A percentile compares a stretch with the other conserved stretches of the same genome.
Conservation (phyloP, 2,329 filamentous ascomycete genomes). For the Cercospora janseana region DNA sequence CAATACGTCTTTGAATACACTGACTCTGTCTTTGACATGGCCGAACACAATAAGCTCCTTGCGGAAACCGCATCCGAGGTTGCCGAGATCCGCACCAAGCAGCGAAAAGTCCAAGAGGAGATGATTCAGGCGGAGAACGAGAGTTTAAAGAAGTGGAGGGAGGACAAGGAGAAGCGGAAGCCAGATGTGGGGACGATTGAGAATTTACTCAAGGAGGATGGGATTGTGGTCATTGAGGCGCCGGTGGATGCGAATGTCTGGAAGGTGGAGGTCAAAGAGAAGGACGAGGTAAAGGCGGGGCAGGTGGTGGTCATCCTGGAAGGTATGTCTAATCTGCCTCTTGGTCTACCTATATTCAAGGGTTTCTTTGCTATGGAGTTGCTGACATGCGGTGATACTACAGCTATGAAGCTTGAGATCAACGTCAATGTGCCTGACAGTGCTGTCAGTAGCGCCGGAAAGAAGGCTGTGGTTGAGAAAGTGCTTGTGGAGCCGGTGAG, state of each 20-base stretch:
- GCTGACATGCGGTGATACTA: not conserved
- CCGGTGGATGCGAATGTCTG: slow-evolving; percentile 47
- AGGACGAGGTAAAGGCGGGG: slow-evolving; percentile 37
- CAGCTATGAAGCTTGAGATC: slow-evolving; percentile 49
- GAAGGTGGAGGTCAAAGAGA: slow-evolving; percentile 45
- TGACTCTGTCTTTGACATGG: slow-evolving; percentile 55
- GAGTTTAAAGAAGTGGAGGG: slow-evolving; percentile 44
- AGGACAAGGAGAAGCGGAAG: slow-evolving; percentile 45
- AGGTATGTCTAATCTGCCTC: not conserved
- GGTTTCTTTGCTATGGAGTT: no score
- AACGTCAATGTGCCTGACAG: slow-evolving; percentile 43
- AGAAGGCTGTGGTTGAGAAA: slow-evolving; percentile 40
- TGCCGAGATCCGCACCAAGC: slow-evolving; percentile 44
- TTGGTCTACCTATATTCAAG: no score
- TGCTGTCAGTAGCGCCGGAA: slow-evolving; percentile 16
- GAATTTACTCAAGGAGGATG: slow-evolving; percentile 44
- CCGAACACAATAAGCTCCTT: slow-evolving; percentile 53
- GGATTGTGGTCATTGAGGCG: slow-evolving; percentile 42
- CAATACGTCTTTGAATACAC: slow-evolving; percentile 54
- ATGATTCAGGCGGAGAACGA: slow-evolving; percentile 51
- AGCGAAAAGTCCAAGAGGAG: slow-evolving; percentile 50
- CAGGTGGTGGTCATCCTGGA: slow-evolving; percentile 45
- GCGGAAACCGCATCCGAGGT: slow-evolving; percentile 50
- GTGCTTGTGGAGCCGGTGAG: slow-evolving; percentile 42
- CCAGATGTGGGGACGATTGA: slow-evolving; percentile 52